Percentiles rank a stretch among this genome's conserved stretches.
These are phyloP conservation scores for Aechmea fasciata DNA, from an alignment of 176 grass and related monocot genomes.

Conservation along the genomic window DNA sequence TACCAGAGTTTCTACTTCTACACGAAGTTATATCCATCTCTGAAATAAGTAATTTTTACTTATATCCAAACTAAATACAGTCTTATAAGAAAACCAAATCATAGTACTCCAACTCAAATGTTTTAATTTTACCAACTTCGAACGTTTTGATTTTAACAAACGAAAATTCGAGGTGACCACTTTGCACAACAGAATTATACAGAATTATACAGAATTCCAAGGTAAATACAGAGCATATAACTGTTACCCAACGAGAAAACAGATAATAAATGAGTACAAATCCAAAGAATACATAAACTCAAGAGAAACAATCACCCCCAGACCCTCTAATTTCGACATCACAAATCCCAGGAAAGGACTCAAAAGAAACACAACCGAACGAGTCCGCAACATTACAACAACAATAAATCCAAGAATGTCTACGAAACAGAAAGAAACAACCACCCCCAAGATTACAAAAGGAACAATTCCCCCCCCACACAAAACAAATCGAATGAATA, in stretches of 20 bases:
- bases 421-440: conserved; percentile 24
- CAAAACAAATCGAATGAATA: conserved; percentile 75
- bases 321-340: conserved; percentile 31
- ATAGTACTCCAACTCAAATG: no score
- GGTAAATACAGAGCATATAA: background rate
- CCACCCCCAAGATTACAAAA: conserved; percentile 28
- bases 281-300: conserved; percentile 21
- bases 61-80: no score
- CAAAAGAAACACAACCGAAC: conserved; percentile 23
- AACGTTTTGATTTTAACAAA: background rate
- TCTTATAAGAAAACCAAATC: no score
- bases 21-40: no score
- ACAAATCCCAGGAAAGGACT: conserved; percentile 32
- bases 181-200: no score
- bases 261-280: conserved; percentile 14
- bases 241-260: conserved; percentile 8
- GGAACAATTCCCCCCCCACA: conserved; percentile 37
- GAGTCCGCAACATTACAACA: conserved; percentile 9
- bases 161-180: no score
- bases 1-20: no score
- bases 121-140: no score
- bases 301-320: conserved; percentile 18
- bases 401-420: conserved; percentile 19
- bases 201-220: no score
- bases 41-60: no score